These are phyloP conservation scores for Sugiyamaella boreocaroliniensis DNA, from an alignment of 805 yeast genomes.

Conservation along the genomic window DNA sequence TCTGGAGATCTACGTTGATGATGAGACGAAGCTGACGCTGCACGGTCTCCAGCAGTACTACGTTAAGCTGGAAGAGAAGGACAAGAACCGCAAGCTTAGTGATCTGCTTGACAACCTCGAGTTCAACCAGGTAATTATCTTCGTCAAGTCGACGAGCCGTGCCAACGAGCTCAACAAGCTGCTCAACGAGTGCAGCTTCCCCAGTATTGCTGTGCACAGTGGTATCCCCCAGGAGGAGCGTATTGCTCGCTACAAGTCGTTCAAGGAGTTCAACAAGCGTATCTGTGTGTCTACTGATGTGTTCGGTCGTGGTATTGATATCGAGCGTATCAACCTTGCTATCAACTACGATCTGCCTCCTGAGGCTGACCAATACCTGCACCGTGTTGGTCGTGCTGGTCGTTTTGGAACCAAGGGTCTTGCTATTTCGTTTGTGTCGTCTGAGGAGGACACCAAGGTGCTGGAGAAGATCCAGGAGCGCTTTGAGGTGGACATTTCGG, in stretches of 20 bases:
- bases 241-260: conserved; percentile 90
- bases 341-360: conserved; percentile 94
- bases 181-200: conserved; percentile 88
- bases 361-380: conserved; percentile 97
- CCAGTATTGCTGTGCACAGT: conserved; percentile 93
- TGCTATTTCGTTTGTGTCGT: conserved; percentile 82
- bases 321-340: conserved; percentile 96
- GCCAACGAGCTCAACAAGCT: conserved; percentile 87
- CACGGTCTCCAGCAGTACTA: conserved; percentile 98
- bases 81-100: conserved; percentile 87
- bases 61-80: conserved; percentile 80
- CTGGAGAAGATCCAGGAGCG: conserved; percentile 91
- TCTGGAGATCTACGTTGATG: conserved; percentile 93
- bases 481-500: conserved; percentile 91
- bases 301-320: conserved; percentile 98
- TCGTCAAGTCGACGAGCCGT: conserved; percentile 85
- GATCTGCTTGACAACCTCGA: conserved; percentile 90
- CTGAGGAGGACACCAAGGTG: conserved; percentile 82
- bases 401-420: conserved; percentile 99
- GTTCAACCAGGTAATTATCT: conserved; percentile 96
- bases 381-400: conserved; percentile 99
- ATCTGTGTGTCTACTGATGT: conserved; percentile 98
- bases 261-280: conserved; percentile 97
- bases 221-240: conserved; percentile 97
- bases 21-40: conserved; percentile 92